These are phyloP conservation scores for Avena sativa DNA, from an alignment of 176 grass and related monocot genomes.

Conservation along the genomic window DNA sequence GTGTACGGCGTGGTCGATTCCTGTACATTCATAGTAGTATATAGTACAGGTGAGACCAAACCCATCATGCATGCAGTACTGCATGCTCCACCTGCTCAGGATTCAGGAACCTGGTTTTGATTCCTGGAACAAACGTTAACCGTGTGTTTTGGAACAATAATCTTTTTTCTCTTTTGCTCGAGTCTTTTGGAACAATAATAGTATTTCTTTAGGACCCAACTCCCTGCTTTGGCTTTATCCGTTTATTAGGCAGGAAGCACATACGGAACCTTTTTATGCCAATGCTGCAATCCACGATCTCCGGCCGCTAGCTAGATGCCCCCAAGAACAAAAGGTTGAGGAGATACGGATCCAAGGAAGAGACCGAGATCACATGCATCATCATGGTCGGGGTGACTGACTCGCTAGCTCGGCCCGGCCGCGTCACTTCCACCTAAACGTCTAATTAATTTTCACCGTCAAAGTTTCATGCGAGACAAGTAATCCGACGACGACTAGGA, in stretches of 20 bases:
- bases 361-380: conserved; percentile 7
- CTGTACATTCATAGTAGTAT: not conserved
- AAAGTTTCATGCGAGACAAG: conserved; percentile 33
- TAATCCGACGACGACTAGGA: not conserved
- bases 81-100: not conserved
- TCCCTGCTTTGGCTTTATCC: not conserved
- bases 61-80: not conserved
- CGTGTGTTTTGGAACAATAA: conserved; percentile 5
- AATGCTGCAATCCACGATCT: conserved; percentile 17
- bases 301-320: not conserved
- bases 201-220: not conserved
- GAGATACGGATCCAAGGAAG: not conserved
- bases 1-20: not conserved
- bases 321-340: not conserved
- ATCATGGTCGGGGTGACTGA: conserved; percentile 16
- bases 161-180: not conserved
- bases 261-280: not conserved
- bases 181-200: not conserved
- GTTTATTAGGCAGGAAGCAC: conserved; percentile 45
- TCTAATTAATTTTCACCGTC: conserved; percentile 33
- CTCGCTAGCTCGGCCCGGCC: too few relatives aligned
- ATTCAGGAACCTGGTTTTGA: conserved; percentile 25
- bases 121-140: conserved; percentile 31
- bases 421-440: conserved; percentile 31
- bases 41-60: not conserved